Evolutionary conservation across 1,139 yeast genomes (phyloP).

Genomic region (Suhomyces choctaworum): DNA sequence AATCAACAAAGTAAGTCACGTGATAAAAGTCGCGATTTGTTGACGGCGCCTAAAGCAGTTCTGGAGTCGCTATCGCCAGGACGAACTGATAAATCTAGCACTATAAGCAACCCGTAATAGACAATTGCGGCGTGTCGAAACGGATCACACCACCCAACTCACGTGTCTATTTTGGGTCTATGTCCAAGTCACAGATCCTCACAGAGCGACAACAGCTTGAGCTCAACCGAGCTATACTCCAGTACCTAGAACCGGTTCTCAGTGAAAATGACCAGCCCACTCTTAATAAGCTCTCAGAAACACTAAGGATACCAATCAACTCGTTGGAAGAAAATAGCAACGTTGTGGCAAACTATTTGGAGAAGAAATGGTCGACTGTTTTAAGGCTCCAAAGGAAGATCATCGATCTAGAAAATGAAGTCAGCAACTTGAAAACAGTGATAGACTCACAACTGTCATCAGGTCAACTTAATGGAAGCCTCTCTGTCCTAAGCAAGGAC

Average conservation of each 20-base stretch:
- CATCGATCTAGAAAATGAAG: constrained; percentile 54
- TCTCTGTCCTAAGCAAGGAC: constrained; percentile 24
- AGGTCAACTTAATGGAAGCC: constrained; percentile 4
- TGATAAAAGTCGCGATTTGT: too few relatives aligned
- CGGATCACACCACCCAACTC: too few relatives aligned
- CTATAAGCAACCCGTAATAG: too few relatives aligned
- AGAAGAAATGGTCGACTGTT: constrained; percentile 89
- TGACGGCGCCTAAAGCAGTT: too few relatives aligned
- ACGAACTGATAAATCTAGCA: too few relatives aligned
- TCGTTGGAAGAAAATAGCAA: constrained; percentile 15
- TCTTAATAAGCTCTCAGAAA: constrained; percentile 11
- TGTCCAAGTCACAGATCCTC: constrained; percentile 30
- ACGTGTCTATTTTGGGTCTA: not conserved
- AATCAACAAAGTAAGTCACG: too few relatives aligned
- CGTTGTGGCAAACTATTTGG: constrained; percentile 55
- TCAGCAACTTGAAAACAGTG: constrained; percentile 41
- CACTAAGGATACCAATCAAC: constrained; percentile 13
- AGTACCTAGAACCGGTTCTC: constrained; percentile 47
- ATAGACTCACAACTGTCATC: constrained; percentile 33
- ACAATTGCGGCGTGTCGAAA: too few relatives aligned
- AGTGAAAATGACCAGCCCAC: constrained; percentile 16
- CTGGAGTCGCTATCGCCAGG: too few relatives aligned
- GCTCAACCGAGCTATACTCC: constrained; percentile 56
- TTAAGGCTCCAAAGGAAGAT: constrained; percentile 75
- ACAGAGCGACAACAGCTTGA: constrained; percentile 54